A percentile compares a stretch with the other conserved stretches of the same genome.
phyloP scores from a whole-genome alignment of 1,139 yeast genomes.

The Pichia sp. region DNA sequence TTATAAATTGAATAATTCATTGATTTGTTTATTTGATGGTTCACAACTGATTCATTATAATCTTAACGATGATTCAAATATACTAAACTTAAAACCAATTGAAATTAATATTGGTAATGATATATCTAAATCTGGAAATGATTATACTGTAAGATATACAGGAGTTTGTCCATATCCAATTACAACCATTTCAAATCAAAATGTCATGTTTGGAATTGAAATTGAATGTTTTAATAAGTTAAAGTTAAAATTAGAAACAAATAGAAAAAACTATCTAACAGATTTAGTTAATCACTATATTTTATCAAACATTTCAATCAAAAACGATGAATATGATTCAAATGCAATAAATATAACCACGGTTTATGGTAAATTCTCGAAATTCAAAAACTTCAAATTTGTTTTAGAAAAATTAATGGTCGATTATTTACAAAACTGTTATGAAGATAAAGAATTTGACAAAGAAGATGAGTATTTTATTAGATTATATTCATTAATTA shows the following conservation, averaged over 20 bases:
- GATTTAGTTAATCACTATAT: conserved; percentile 29
- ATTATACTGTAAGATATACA: conserved; percentile 20
- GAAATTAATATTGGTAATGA: conserved; percentile 27
- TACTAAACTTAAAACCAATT: conserved; percentile 23
- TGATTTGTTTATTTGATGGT: conserved; percentile 29
- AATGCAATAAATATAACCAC: conserved; percentile 23
- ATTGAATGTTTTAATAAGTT: conserved; percentile 23
- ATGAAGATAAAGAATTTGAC: conserved; percentile 24
- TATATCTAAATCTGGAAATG: conserved; percentile 5
- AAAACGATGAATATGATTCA: conserved; percentile 15
- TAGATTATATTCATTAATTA: conserved; percentile 25
- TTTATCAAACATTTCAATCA: conserved; percentile 20
- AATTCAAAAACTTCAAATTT: conserved; percentile 28
- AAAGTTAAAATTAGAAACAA: conserved; percentile 25
- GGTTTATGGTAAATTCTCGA: conserved; percentile 25
- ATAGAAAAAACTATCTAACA: conserved; percentile 26
- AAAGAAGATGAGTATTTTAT: conserved; percentile 23
- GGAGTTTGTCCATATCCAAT: conserved; percentile 30
- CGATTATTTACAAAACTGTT: conserved; percentile 28
- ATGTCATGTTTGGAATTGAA: conserved; percentile 29
- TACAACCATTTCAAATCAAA: conserved; percentile 26
- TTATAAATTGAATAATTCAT: conserved; percentile 21
- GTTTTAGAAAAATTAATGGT: conserved; percentile 30
- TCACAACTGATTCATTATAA: conserved; percentile 27
- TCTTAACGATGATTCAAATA: conserved; percentile 19